Base-by-base conservation (phyloP, 2,329 filamentous ascomycete species). In the Claviceps sorghi region DNA sequence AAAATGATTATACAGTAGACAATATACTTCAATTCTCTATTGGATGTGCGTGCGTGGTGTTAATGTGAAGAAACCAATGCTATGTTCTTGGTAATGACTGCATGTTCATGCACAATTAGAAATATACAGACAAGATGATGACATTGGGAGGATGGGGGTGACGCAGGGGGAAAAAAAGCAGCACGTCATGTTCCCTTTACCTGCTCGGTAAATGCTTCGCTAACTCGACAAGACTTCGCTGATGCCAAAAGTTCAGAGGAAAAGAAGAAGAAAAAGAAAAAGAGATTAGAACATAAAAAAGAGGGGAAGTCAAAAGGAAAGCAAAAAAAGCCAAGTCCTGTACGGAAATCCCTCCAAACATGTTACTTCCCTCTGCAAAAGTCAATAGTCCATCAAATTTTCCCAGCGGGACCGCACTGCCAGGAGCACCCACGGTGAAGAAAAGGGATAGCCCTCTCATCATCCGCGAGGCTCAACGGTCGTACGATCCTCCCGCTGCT, bases 341-440 rank as follows among this genome's bases (percentile, higher is more conserved):
- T 15, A n/a, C 26, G 5, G 26, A 26, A 26, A 26, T 4, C 36
- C 4, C 36, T 15, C 36, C 36, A 6, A 30, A 10, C 7, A 11
- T 19, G 6, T 8, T 45, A n/a, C 43, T n/a, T 45, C 30, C 8
- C 15, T 32, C 11, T 7, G 11, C 15, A 44, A 17, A 15, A 2
- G 10, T 10, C 21, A 17, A 43, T 19, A 3, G 26, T 43, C 13
- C 36, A 36, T 48, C 44, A 51, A n/a, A 32, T 29, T 19, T 44
- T 40, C 21, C n/a, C 36, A 9, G 4, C 7, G 10, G 73, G 74
- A 0, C 73, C 61, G 48, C 76, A 78, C 11, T 58, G 64, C 72
- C 71, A 76, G 3, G 75, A 77, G 57, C 76, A 78, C 7, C 69
- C 73, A n/a, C 66, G 65, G 50, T 69, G 64, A 30, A 74, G 51